phyloP scores from a whole-genome alignment of 2,329 filamentous ascomycete genomes.

The Trichoderma koningii region DNA sequence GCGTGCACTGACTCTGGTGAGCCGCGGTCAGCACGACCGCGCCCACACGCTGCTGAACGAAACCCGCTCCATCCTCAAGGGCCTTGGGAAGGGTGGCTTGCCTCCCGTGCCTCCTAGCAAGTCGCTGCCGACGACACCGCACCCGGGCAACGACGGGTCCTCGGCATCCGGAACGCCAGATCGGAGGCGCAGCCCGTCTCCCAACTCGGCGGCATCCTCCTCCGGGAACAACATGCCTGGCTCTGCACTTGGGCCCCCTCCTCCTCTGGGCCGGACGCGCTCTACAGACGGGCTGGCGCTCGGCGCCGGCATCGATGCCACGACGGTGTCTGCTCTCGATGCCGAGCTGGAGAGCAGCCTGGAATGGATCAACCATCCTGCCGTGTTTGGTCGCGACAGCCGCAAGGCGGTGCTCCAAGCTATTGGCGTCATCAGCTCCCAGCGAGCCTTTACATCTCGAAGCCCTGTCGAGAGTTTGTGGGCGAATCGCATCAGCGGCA shows the following conservation, averaged over 20 bases:
- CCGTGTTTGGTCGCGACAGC: constrained; percentile 89
- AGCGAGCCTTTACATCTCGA: constrained; percentile 90
- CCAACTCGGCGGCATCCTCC: constrained; percentile 51
- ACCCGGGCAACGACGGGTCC: constrained; percentile 48
- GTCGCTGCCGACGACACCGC: constrained; percentile 54
- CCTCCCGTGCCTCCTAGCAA: constrained; percentile 75
- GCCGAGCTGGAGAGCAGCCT: constrained; percentile 85
- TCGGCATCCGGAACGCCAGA: constrained; percentile 54
- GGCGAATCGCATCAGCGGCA: constrained; percentile 78
- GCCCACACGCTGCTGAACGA: constrained; percentile 90
- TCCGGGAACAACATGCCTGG: constrained; percentile 44
- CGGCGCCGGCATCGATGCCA: constrained; percentile 76
- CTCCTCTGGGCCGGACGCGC: constrained; percentile 52
- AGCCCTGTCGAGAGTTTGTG: constrained; percentile 87
- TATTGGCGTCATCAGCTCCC: constrained; percentile 93
- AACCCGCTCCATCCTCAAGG: constrained; percentile 92
- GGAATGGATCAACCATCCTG: constrained; percentile 97
- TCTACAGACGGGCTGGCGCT: constrained; percentile 62
- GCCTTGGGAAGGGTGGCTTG: constrained; percentile 89
- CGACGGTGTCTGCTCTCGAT: constrained; percentile 83
- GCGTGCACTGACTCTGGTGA: constrained; percentile 84
- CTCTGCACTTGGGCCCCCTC: constrained; percentile 45
- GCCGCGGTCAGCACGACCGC: constrained; percentile 87
- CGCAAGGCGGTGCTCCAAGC: constrained; percentile 94
- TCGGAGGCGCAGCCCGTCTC: constrained; percentile 58